phyloP scores from a whole-genome alignment of 371 early-diverging fungal species.

The Rhizomucor pusillus region DNA sequence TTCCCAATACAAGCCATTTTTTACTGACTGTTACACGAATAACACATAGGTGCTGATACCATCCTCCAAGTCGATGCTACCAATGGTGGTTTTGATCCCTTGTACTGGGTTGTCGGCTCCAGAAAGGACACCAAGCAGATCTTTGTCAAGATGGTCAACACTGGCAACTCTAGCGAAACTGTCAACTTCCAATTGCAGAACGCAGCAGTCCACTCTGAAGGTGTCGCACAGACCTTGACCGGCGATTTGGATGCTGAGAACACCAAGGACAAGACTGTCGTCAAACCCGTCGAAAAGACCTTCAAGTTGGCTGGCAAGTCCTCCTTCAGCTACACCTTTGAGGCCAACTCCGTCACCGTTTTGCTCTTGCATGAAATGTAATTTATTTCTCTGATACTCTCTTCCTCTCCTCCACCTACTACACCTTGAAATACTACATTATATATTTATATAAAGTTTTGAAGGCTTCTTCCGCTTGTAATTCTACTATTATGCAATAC shows the following conservation, averaged over 20 bases:
- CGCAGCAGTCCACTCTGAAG: slow-evolving; percentile 8
- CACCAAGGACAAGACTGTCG: slow-evolving; percentile 7
- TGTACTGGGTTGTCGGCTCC: slow-evolving; percentile 35
- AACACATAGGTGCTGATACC: slow-evolving; percentile 11
- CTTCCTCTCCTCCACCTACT: no score
- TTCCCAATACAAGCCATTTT: neutral
- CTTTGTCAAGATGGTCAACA: slow-evolving; percentile 18
- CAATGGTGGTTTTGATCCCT: slow-evolving; percentile 15
- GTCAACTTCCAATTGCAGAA: slow-evolving; percentile 12
- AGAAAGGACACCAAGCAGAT: slow-evolving; percentile 12
- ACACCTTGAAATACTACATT: no score
- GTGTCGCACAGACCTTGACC: slow-evolving; percentile 12
- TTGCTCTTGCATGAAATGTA: slow-evolving; percentile 4
- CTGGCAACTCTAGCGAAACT: slow-evolving; percentile 7
- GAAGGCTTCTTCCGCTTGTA: no score
- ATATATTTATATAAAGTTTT: no score
- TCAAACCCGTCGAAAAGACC: slow-evolving; percentile 8
- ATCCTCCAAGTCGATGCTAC: slow-evolving; percentile 26
- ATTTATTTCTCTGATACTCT: no score
- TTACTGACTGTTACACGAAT: no score
- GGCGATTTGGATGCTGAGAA: slow-evolving; percentile 12
- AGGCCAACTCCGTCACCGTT: slow-evolving; percentile 18
- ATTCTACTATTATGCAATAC: no score
- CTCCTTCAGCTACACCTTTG: slow-evolving; percentile 16
- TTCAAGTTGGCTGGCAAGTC: slow-evolving; percentile 7